Percentiles rank a stretch among this genome's conserved stretches.
Evolutionary conservation across 305 asterid species (phyloP).

Genomic region (Fraxinus xanthoxyloides): DNA sequence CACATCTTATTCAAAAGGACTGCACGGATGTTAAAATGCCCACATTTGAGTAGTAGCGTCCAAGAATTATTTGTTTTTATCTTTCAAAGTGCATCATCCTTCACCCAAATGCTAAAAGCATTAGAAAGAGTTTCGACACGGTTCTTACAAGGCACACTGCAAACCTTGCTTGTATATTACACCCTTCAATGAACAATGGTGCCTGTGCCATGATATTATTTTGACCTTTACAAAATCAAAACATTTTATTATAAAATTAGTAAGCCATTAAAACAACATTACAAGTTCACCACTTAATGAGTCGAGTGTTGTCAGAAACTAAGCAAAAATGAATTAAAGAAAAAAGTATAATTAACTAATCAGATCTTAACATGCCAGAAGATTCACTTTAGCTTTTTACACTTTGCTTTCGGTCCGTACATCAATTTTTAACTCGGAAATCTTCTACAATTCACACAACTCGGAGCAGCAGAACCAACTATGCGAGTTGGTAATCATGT

Average conservation of each 20-base stretch:
- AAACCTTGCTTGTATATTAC: background rate
- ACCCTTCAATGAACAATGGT: background rate
- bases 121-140: background rate
- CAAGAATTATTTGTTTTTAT: background rate
- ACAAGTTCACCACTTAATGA: background rate
- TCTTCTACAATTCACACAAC: constrained; percentile 10
- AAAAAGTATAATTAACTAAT: constrained; percentile 5
- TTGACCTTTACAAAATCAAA: background rate
- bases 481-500: background rate
- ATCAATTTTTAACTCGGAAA: constrained; percentile 23
- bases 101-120: background rate
- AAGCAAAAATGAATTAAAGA: constrained; percentile 2
- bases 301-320: background rate
- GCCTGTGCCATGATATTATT: background rate
- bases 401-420: constrained; percentile 24
- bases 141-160: background rate
- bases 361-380: constrained; percentile 17
- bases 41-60: background rate
- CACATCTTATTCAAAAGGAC: background rate
- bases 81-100: background rate
- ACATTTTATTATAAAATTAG: background rate
- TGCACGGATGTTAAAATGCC: background rate
- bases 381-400: background rate
- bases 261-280: background rate
- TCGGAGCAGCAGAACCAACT: background rate